Evolutionary conservation across 257 asterid genomes (phyloP).

Genomic region (Forsythia suspensa): DNA sequence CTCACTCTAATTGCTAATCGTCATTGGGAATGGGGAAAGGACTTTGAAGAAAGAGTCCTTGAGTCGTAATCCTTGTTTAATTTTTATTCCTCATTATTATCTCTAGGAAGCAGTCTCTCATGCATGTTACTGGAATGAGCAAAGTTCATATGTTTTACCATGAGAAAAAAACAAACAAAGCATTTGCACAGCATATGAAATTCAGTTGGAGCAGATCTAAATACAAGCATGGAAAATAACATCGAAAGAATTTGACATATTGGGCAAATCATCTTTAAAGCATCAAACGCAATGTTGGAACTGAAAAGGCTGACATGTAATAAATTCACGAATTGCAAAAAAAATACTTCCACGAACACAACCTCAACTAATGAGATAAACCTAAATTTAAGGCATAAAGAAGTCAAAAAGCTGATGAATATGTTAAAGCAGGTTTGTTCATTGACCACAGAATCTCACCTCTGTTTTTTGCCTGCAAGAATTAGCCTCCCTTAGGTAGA

Average conservation of each 20-base stretch:
- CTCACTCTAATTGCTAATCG: conserved; percentile 13
- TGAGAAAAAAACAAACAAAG: conserved; percentile 6
- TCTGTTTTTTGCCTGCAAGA: conserved; percentile 73
- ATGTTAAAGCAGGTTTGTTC: conserved; percentile 18
- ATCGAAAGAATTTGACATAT: conserved; percentile 1
- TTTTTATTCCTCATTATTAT: conserved; percentile 5
- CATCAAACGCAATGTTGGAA: conserved; percentile 21
- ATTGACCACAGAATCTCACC: conserved; percentile 42
- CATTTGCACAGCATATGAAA: conserved; percentile 7
- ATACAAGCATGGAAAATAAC: conserved; percentile 12
- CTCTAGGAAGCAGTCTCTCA: conserved; percentile 6
- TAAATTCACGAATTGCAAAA: neutral
- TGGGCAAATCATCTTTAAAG: conserved; percentile 7
- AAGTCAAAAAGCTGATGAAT: conserved; percentile 9
- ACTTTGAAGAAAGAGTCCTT: neutral
- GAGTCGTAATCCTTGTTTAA: neutral
- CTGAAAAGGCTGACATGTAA: neutral
- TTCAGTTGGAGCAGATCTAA: conserved; percentile 2
- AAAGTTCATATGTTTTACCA: conserved; percentile 14
- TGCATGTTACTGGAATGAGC: neutral
- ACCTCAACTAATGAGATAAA: neutral
- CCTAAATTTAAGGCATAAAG: conserved; percentile 8
- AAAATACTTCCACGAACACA: conserved; percentile 7
- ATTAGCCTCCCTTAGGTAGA: conserved; percentile 86
- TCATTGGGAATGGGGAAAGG: neutral